Base-by-base conservation (phyloP, 1,284 basidiomycete genomes). In the Flammula alnicola region DNA sequence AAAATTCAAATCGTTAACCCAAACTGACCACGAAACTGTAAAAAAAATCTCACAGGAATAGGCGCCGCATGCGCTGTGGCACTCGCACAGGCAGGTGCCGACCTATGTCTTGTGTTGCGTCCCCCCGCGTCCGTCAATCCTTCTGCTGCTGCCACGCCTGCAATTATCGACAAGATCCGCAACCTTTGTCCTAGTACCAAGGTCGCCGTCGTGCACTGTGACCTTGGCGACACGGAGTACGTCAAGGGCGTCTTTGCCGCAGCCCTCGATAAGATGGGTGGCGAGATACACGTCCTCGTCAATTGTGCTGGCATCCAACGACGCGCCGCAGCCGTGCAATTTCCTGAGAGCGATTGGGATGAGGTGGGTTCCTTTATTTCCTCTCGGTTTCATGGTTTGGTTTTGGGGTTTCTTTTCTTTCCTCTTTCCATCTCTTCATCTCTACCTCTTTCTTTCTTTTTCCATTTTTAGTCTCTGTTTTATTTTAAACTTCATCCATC, bases 251-350 rank as follows among this genome's bases (percentile, higher is more conserved):
- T 91, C 55, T 87, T 93, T 63, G 74, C 79, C 44, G 73, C 75
- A 44, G 89, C 92, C 20, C 66, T 73, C 50, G 67, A 79, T 11
- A 12, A 17, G 51, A 81, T 87, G 75, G 79, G 74, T 35, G 81
- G 79, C 39, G 73, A 82, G 47, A 86, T 98, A 57, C 86, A 97
- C 67, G 79, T 97, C 58, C 81, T 98, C 39, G 83, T 98, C 67
- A 96, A 98, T 71, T 97, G 94, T 67, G 95, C 91, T 47, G 95
- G 95, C 40, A 97, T 98, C 61, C 94, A 97, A 69, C 80, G 93
- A 63, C 78, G 93, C 68, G 84, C 88, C 48, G 89, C 91, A 49
- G 85, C 86, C 33, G 82, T 92, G 59, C 79, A 84, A 60, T 98
- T 98, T 68, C 75, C 83, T 30, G 93, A 96, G 67, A 68, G 75